A percentile compares a stretch with the other conserved stretches of the same genome.
Conservation (phyloP, 2,329 filamentous ascomycete species). For the Tolypocladium tropicale region DNA sequence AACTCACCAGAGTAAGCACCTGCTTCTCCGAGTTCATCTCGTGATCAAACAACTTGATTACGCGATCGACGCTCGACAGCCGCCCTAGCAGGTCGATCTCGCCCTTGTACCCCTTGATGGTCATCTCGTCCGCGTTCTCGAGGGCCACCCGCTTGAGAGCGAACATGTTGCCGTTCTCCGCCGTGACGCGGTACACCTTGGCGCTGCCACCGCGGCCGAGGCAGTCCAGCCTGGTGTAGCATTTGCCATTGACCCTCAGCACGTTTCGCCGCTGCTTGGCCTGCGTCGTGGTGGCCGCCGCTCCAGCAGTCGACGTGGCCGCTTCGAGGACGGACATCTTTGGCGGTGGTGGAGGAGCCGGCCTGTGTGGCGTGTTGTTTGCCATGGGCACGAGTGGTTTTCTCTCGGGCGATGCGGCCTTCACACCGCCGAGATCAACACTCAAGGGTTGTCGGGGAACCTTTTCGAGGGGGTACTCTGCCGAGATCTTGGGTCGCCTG, state of each 20-base stretch:
- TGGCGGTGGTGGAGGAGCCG: constrained; percentile 73
- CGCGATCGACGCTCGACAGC: constrained; percentile 74
- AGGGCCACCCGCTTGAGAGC: constrained; percentile 88
- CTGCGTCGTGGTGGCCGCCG: constrained; percentile 66
- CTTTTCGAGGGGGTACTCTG: constrained; percentile 44
- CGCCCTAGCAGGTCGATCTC: constrained; percentile 87
- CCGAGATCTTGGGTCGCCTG: constrained; percentile 48
- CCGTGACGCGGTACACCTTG: constrained; percentile 92
- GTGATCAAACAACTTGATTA: constrained; percentile 84
- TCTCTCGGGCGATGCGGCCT: constrained; percentile 41
- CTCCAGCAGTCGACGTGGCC: constrained; percentile 74
- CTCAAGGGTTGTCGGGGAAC: constrained; percentile 40
- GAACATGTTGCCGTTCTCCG: constrained; percentile 92
- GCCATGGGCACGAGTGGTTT: constrained; percentile 43
- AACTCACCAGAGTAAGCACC: constrained; percentile 68
- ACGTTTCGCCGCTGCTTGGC: constrained; percentile 68
- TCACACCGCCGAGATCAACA: constrained; percentile 27
- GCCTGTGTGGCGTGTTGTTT: constrained; percentile 64
- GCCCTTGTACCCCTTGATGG: constrained; percentile 80
- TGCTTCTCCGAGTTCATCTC: constrained; percentile 91
- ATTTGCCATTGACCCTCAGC: constrained; percentile 80
- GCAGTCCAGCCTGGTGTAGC: constrained; percentile 80
- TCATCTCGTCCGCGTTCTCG: constrained; percentile 76
- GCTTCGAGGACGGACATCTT: constrained; percentile 97
- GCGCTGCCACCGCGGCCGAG: constrained; percentile 88